Base-by-base conservation (phyloP, 495 filamentous ascomycete genomes). In the Neurospora sp. region DNA sequence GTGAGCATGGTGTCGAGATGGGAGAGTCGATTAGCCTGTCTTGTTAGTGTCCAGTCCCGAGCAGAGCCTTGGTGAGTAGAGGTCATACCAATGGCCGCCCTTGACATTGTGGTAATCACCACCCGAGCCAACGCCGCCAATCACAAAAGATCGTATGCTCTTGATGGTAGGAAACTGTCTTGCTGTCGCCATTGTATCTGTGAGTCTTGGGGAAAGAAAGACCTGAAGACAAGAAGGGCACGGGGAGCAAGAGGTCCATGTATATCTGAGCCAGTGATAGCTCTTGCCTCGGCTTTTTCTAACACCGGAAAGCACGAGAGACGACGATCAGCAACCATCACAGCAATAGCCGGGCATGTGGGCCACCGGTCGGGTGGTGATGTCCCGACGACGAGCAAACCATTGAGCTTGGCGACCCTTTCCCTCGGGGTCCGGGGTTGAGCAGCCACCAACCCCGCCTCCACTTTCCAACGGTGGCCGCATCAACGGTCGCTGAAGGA, bases 71-170 rank as follows among this genome's bases (percentile, higher is more conserved):
- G 48, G 48, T 31, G 5, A 31, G 3, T n/a, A 14, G 16, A 14
- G 44, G n/a, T 12, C 84, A 65, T 78, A 89, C 88, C 94, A 97
- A 81, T 97, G 94, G 35, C 94, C 94, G 27, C 92, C 92, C 78
- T 93, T 89, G 75, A 97, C 94, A 88, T 97, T 97, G 86, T 97
- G 94, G 77, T 97, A 97, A 78, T 97, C 94, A 73, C 94, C 94
- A 40, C 88, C 92, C 69, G 93, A 94, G 70, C 94, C 94, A 3
- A 96, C 92, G 73, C 94, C 94, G 74, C 92, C 88, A 72, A 94
- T 92, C 76, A 97, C 85, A 83, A 90, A 95, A 69, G 92, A 94
- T 74, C 90, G 85, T 73, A 97, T 84, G 77, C 88, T 87, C 81
- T 94, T 94, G 82, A 97, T 96, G 35, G 84, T 89, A 68, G 90